A percentile compares a stretch with the other conserved stretches of the same genome.
phyloP scores from a whole-genome alignment of 2,329 filamentous ascomycete species.

The Colletotrichum theobromicola region DNA sequence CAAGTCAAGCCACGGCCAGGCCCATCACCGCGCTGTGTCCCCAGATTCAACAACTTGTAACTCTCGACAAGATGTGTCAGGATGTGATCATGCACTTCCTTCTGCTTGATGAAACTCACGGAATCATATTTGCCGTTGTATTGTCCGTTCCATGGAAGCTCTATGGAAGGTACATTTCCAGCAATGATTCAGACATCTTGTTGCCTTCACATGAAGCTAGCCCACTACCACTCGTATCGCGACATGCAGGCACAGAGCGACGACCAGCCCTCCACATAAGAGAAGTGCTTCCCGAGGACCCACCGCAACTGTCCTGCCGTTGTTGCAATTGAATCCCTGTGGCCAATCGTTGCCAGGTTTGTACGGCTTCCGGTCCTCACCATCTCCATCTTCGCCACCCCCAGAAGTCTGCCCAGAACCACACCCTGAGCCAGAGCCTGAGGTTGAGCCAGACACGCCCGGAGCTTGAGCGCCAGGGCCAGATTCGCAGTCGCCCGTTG shows the following conservation, averaged over 20 bases:
- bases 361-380: not conserved
- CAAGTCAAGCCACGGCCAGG: not conserved
- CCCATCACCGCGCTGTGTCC: not conserved
- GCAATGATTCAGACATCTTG: not conserved
- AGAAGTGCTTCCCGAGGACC: not conserved
- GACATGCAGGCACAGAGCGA: not conserved
- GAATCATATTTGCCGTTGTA: not conserved
- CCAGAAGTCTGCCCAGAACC: not conserved
- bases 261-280: not conserved
- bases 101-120: constrained; percentile 14
- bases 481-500: not conserved
- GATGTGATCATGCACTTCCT: constrained; percentile 27
- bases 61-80: constrained; percentile 28
- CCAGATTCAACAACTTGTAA: not conserved
- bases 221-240: not conserved
- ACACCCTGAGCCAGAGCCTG: not conserved
- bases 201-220: not conserved
- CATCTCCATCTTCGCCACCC: not conserved
- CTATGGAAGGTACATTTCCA: not conserved
- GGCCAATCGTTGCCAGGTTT: not conserved
- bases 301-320: not conserved
- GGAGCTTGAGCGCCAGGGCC: not conserved
- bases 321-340: not conserved
- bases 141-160: no score
- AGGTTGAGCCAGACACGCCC: not conserved